Percentiles rank a stretch among this genome's conserved stretches.
These are phyloP conservation scores for Tylopilus sp. DNA, from an alignment of 768 basidiomycete genomes.

Conservation along the genomic window DNA sequence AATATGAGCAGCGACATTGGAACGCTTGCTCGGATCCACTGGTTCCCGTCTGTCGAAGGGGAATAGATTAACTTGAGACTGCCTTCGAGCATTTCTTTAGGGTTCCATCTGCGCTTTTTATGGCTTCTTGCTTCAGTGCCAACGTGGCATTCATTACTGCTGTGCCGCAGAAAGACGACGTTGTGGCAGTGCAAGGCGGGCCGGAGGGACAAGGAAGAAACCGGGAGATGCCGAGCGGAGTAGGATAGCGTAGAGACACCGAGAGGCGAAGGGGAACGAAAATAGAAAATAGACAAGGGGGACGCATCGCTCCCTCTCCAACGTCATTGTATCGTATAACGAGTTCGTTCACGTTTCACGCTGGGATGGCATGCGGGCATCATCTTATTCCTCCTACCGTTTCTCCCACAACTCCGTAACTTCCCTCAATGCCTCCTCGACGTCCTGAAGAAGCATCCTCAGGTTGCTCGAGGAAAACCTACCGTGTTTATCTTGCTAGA, in stretches of 20 bases:
- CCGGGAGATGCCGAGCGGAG: too few species aligned
- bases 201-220: too few species aligned
- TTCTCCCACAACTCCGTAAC: slow-evolving; percentile 48
- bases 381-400: slow-evolving; percentile 24
- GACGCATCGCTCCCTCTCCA: too few species aligned
- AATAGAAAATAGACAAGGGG: too few species aligned
- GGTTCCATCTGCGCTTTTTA: slow-evolving; percentile 43
- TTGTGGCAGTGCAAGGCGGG: too few species aligned
- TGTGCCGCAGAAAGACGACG: slow-evolving; percentile 44
- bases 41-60: slow-evolving; percentile 49
- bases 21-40: slow-evolving; percentile 41
- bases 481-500: slow-evolving; percentile 51
- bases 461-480: slow-evolving; percentile 22
- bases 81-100: slow-evolving; percentile 14
- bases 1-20: slow-evolving; percentile 15
- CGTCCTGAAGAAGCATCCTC: slow-evolving; percentile 22
- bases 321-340: slow-evolving; percentile 52
- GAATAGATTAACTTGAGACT: slow-evolving; percentile 32
- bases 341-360: slow-evolving; percentile 50
- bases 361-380: slow-evolving; percentile 48
- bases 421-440: slow-evolving; percentile 30
- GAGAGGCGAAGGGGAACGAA: too few species aligned
- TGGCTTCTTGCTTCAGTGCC: slow-evolving; percentile 53
- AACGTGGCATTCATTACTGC: slow-evolving; percentile 47
- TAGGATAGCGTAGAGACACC: too few species aligned